Base-by-base conservation (phyloP, 257 asterid species). In the Fraxinus quadrangulata region DNA sequence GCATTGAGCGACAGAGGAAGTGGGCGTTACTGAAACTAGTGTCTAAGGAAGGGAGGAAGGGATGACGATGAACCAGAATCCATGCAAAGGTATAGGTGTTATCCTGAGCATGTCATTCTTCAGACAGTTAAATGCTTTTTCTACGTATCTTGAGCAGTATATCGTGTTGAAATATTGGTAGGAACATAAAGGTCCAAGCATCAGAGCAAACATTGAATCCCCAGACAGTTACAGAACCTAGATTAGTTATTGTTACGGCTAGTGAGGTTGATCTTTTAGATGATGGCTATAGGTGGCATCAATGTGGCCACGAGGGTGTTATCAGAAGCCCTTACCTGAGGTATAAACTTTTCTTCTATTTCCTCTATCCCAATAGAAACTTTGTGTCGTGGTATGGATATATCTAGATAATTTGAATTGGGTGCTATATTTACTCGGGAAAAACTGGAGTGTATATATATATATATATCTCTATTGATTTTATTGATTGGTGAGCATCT, bases 191-290 rank as follows among this genome's bases (percentile, higher is more conserved):
- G 67, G 79, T 77, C 39, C 81, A 45, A 31, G 3, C 34, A 31
- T 31, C 5, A 31, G 34, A 31, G 34, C 34, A 31, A 31, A 31
- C 34, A 31, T 70, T 81, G 59, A 82, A 85, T 26, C 88, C 82
- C 71, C 85, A 86, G 65, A 86, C 87, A 14, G 87, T 87, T 54
- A 81, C 87, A 78, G 90, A 87, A 78, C 87, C 90, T 30, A 78
- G 88, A 78, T 84, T 86, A 75, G 82, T 86, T 70, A 86, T 86
- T 80, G 87, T 82, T 77, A 84, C 88, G 13, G 83, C 88, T 45
- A 87, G 90, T 71, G 88, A 87, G 79, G 88, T 84, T 72, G 87
- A 87, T 79, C 85, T 87, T 31, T 74, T 87, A 73, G 90, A 84
- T 16, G 90, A 87, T 73, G 90, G 90, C 68, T 87, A 74, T 76